Base-by-base conservation (phyloP, 2,329 filamentous ascomycete species). In the Juglanconis juglandina region DNA sequence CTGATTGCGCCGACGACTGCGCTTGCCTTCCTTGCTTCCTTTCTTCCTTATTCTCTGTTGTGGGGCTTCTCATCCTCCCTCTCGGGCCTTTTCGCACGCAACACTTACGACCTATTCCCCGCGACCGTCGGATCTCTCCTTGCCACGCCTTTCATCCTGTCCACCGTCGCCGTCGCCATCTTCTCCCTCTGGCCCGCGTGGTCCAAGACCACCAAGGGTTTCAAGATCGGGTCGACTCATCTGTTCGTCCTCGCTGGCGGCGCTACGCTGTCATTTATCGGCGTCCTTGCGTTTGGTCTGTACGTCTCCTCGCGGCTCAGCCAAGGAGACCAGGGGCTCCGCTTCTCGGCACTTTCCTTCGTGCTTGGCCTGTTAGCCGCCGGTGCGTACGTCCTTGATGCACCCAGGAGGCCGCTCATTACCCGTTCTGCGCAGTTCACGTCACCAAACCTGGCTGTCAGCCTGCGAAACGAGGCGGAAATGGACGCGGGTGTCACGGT, bases 341-440 rank as follows among this genome's bases (percentile, higher is more conserved):
- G 69, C 62, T 73, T 81, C 49, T 73, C 78, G 0, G 73, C 76
- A 3, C 60, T 80, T 2, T 78, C 77, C 11, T 70, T 82, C 44
- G 70, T 80, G 3, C 73, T 83, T 0, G 81, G 76, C 8, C 71
- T 83, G 8, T 69, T 83, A 0, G 79, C 79, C 0, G 75, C 74
- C 0, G 80, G 79, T 24, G 69, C 70, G 0, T 68, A 74, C 33
- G 65, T 72, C 2, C 70, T 83, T 5, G 76, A 80, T 56, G 71
- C 73, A 3, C 73, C 76, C 0, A 71, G 73, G 2, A 69, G 71
- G 3, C 79, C 80, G 1, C 67, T 79, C 33, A 72, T 83, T 49
- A 72, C 73, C 33, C 73, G 75, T n/a, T 82, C 79, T 37, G 77
- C 80, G 7, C 76, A 77, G 50, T 83, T 80, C 63, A 82, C 79